Evolutionary conservation across 192 early-diverging fungal genomes (phyloP).

Genomic region (Thoreauomyces humboldtii): DNA sequence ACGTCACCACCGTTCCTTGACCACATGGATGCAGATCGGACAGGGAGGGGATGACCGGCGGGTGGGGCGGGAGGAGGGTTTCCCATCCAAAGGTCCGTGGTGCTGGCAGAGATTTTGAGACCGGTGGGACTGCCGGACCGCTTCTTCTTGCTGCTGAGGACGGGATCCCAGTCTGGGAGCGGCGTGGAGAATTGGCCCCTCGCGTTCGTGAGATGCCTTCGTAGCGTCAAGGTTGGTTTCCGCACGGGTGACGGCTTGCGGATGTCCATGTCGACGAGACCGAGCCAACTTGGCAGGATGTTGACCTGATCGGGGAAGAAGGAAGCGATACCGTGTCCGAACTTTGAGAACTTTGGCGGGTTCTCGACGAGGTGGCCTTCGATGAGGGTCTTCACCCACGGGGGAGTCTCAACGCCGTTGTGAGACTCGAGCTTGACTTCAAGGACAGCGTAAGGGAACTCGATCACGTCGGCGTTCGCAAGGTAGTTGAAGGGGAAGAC

Average conservation of each 20-base stretch:
- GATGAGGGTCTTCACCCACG: conserved; percentile 91
- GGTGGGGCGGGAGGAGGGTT: no score
- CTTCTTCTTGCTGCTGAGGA: conserved; percentile 10
- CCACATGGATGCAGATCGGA: no score
- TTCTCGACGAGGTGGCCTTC: conserved; percentile 87
- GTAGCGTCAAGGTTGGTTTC: conserved; percentile 14
- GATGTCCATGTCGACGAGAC: conserved; percentile 93
- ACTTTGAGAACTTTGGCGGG: conserved; percentile 98
- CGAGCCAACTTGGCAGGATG: conserved; percentile 92
- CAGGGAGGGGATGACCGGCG: no score
- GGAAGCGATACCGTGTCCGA: conserved; percentile 90
- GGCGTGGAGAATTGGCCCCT: no score
- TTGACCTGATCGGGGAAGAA: conserved; percentile 68
- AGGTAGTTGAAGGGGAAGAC: conserved; percentile 80
- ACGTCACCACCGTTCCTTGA: no score
- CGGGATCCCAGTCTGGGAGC: neutral
- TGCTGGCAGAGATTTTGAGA: no score
- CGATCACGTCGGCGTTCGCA: conserved; percentile 69
- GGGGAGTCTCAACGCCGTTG: conserved; percentile 82
- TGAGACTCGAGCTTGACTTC: conserved; percentile 98
- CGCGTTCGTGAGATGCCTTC: neutral
- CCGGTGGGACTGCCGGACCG: no score
- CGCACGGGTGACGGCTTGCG: conserved; percentile 64
- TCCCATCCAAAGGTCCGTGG: no score
- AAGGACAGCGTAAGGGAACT: conserved; percentile 94